Evolutionary conservation across 2,329 filamentous ascomycete species (phyloP).

Genomic region (Bimuria novae-zelandiae): DNA sequence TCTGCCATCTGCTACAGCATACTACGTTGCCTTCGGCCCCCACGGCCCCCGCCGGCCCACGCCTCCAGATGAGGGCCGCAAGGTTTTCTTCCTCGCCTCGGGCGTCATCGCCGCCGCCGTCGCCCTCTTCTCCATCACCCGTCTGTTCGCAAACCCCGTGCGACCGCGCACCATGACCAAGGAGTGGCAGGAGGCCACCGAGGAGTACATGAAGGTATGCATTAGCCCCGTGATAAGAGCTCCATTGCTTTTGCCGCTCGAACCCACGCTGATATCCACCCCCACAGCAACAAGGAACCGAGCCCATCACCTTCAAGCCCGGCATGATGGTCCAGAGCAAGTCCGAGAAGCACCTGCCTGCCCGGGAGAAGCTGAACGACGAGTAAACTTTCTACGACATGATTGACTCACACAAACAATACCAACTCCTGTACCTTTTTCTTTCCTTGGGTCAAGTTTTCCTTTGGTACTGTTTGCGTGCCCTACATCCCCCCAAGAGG

Average conservation of each 20-base stretch:
- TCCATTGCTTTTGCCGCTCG: background rate
- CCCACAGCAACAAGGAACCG: slow-evolving; percentile 41
- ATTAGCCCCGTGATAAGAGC: slow-evolving; percentile 5
- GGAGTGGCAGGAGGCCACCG: slow-evolving; percentile 94
- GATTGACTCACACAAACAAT: slow-evolving; percentile 32
- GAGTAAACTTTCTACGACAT: slow-evolving; percentile 34
- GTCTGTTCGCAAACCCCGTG: slow-evolving; percentile 68
- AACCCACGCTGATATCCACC: slow-evolving; percentile 14
- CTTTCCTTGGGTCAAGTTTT: slow-evolving; percentile 44
- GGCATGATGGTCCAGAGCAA: slow-evolving; percentile 48
- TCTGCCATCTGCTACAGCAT: slow-evolving; percentile 66
- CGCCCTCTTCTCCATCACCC: slow-evolving; percentile 72
- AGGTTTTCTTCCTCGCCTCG: slow-evolving; percentile 73
- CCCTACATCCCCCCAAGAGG: slow-evolving; percentile 35
- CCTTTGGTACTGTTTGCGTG: slow-evolving; percentile 45
- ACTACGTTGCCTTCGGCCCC: slow-evolving; percentile 98
- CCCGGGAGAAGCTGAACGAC: slow-evolving; percentile 34
- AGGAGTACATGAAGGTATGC: slow-evolving; percentile 90
- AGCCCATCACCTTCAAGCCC: slow-evolving; percentile 47
- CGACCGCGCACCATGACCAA: slow-evolving; percentile 86
- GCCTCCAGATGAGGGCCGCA: slow-evolving; percentile 83
- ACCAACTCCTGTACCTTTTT: slow-evolving; percentile 39
- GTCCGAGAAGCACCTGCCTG: slow-evolving; percentile 38
- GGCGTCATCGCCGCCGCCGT: slow-evolving; percentile 70
- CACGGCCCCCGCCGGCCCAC: slow-evolving; percentile 86